Conservation (phyloP, 2,329 filamentous ascomycete species). For the Colletotrichum truncatum region DNA sequence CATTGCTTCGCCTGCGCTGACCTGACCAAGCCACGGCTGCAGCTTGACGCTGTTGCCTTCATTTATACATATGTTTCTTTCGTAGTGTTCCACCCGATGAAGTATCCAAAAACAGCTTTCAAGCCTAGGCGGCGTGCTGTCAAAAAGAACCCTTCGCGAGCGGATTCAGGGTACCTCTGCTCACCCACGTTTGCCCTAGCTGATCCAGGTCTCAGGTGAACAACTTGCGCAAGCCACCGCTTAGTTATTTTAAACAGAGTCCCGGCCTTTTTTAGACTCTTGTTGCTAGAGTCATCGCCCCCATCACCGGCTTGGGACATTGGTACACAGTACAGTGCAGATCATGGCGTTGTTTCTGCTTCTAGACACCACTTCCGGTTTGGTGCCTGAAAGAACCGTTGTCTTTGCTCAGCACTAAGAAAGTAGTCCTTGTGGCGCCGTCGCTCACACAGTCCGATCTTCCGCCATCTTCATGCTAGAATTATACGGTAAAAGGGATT, state of each 20-base stretch:
- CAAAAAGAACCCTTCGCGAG: conserved; percentile 8
- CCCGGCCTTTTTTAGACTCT: conserved; percentile 1
- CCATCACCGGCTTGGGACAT: background rate
- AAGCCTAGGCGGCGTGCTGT: conserved; percentile 7
- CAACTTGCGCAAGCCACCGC: conserved; percentile 21
- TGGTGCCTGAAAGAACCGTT: background rate
- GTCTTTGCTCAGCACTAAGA: background rate
- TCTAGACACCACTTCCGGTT: background rate
- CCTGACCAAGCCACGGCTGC: conserved; percentile 1
- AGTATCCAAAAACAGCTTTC: conserved; percentile 8
- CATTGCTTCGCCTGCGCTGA: background rate
- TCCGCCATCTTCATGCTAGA: background rate
- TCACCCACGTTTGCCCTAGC: background rate
- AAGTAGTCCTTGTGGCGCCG: conserved; percentile 1
- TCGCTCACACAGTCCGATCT: background rate
- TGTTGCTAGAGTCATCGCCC: conserved; percentile 1
- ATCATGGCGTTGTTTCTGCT: conserved; percentile 4
- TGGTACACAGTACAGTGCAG: background rate
- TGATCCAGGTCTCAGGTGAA: conserved; percentile 25
- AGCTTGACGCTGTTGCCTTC: background rate
- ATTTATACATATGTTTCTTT: background rate
- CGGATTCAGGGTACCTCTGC: background rate
- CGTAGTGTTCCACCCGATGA: conserved; percentile 2
- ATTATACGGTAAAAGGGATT: background rate
- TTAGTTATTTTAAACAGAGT: background rate